Evolutionary conservation across 1,284 basidiomycete species (phyloP), one percentile per base, ranked within the genome.

Genomic region (Tilletia caries): DNA sequence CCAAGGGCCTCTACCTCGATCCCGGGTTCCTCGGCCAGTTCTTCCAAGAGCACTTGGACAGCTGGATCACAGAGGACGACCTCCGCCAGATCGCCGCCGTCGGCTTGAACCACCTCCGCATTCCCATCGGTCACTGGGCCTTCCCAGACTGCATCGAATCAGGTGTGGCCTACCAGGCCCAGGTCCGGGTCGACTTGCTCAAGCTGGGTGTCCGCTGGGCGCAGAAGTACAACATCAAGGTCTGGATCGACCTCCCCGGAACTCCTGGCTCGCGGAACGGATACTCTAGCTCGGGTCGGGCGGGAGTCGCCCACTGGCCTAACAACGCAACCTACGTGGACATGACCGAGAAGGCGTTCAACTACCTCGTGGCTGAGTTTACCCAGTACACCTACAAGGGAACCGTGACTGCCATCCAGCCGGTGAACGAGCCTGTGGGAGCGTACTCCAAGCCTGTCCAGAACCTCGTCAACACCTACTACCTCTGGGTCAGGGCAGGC

Each of bases 31-130:
- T 68, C 58, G 33, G 54, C 20, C 32, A 41, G 33, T 34, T 64
- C 52, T 37, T 65, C 34, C 64, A 27, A 33, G 58, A 64, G 29
- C 43, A 58, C 67, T 68, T 68, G 13, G 46, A 67, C n/a, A 34
- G 29, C 67, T 68, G 67, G 67, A 68, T 68, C 32, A 65, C 64
- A 43, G 67, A 68, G 46, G 58, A 60, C n/a, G 71, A 73, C 32
- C 43, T 68, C 32, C 37, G 27, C 20, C n/a, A 70, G 25, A 73
- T 71, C 32, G 64, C 66, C 5, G 64, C 43, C 12, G 70, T 70
- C 15, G 71, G 71, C 23, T 34, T 73, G 15, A 73, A 73, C 67
- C 71, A 73, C 67, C 64, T 65, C 54, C 58, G 67, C 25, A 66
- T 65, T n/a, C 46, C 60, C 48, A 67, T 66, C 43, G 50, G 50